phyloP scores from a whole-genome alignment of 2,329 filamentous ascomycete genomes.

The Penicillium sp. region DNA sequence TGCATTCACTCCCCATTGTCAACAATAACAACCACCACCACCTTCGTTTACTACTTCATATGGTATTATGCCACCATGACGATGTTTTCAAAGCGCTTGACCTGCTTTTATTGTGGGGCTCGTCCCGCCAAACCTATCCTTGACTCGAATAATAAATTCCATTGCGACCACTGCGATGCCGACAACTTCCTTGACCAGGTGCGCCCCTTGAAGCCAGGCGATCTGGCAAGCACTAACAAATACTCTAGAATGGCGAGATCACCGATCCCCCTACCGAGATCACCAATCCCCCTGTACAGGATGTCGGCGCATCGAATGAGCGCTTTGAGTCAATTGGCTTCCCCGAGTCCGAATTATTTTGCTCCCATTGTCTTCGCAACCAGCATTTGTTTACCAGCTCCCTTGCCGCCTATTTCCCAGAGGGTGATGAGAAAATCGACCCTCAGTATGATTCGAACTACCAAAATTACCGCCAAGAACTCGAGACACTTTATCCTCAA shows the following conservation, averaged over 20 bases:
- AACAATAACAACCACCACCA: conserved; percentile 13
- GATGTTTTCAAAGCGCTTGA: conserved; percentile 50
- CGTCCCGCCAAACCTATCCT: conserved; percentile 62
- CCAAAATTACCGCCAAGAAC: conserved; percentile 66
- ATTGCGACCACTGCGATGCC: conserved; percentile 77
- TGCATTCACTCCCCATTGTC: conserved; percentile 4
- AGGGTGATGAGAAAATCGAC: conserved; percentile 66
- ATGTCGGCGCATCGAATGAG: conserved; percentile 49
- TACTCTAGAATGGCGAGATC: conserved; percentile 73
- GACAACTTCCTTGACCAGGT: conserved; percentile 89
- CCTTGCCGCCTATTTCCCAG: conserved; percentile 76
- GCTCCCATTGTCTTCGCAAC: conserved; percentile 80
- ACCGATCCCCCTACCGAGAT: conserved; percentile 75
- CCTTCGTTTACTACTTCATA: conserved; percentile 2
- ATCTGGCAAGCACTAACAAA: not conserved
- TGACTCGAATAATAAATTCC: conserved; percentile 63
- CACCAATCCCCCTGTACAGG: conserved; percentile 42
- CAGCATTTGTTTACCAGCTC: conserved; percentile 76
- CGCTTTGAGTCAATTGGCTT: conserved; percentile 32
- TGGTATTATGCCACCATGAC: conserved; percentile 40
- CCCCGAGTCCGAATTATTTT: conserved; percentile 56
- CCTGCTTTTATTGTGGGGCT: conserved; percentile 82
- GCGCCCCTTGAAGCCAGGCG: conserved; percentile 13
- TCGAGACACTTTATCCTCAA: conserved; percentile 84
- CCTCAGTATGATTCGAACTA: conserved; percentile 66